Conservation (phyloP, 208 protist genomes). For the Leptomonas pyrrhocoris region DNA sequence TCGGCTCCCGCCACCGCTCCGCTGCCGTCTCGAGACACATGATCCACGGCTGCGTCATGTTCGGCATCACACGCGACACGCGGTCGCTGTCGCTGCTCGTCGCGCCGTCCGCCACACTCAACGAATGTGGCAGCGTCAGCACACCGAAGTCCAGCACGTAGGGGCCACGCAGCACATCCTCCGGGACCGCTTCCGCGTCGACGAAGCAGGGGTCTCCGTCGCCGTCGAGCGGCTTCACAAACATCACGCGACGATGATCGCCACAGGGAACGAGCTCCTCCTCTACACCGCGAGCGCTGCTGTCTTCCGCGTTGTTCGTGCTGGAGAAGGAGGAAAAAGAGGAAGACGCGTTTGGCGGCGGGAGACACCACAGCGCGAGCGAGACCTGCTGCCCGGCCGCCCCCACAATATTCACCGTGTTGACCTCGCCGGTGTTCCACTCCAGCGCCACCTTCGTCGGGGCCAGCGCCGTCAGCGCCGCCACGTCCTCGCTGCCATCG, state of each 20-base stretch:
- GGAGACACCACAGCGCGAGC: slow-evolving; percentile 56
- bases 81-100: slow-evolving; percentile 11
- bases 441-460: slow-evolving; percentile 71
- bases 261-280: slow-evolving; percentile 53
- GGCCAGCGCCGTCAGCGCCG: slow-evolving; percentile 41
- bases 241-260: slow-evolving; percentile 62
- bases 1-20: slow-evolving; percentile 68
- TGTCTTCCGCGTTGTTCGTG: slow-evolving; percentile 8
- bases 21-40: slow-evolving; percentile 69
- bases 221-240: slow-evolving; percentile 69
- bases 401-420: slow-evolving; percentile 66
- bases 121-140: slow-evolving; percentile 51
- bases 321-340: background rate
- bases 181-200: slow-evolving; percentile 47
- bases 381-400: slow-evolving; percentile 52
- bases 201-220: slow-evolving; percentile 72
- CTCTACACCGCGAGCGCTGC: slow-evolving; percentile 5
- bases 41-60: slow-evolving; percentile 72
- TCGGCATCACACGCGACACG: slow-evolving; percentile 24
- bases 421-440: slow-evolving; percentile 44
- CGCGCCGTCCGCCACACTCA: slow-evolving; percentile 30
- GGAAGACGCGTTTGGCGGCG: slow-evolving; percentile 4
- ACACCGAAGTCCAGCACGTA: slow-evolving; percentile 60
- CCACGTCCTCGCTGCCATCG: slow-evolving; percentile 67
- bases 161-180: slow-evolving; percentile 49